Percentiles rank a stretch among this genome's conserved stretches.
Conservation (phyloP, 768 basidiomycete genomes). For the Boletus vinaceobasis region DNA sequence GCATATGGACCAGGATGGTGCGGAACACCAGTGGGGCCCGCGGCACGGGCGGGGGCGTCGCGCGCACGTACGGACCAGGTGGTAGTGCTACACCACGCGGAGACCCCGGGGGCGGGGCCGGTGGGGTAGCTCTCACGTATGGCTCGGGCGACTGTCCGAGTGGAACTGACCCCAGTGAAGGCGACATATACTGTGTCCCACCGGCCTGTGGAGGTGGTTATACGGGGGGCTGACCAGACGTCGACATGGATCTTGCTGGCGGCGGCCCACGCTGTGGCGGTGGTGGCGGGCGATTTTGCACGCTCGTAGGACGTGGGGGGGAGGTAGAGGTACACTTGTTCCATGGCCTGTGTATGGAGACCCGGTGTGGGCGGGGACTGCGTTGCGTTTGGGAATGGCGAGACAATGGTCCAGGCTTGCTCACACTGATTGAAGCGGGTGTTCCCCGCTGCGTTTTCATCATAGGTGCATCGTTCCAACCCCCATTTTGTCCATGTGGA, state of each 20-base stretch:
- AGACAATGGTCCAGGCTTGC: conserved; percentile 73
- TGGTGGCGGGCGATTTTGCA: conserved; percentile 43
- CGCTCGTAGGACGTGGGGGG: conserved; percentile 54
- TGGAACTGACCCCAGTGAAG: conserved; percentile 24
- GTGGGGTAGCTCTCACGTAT: conserved; percentile 41
- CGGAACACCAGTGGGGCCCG: conserved; percentile 23
- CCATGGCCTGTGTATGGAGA: conserved; percentile 45
- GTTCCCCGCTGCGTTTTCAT: conserved; percentile 45
- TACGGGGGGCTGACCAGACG: conserved; percentile 36
- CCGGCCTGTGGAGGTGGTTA: conserved; percentile 38
- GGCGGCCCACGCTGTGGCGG: conserved; percentile 40
- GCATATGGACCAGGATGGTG: conserved; percentile 31
- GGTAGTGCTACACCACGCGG: conserved; percentile 30
- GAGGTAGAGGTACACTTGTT: conserved; percentile 31
- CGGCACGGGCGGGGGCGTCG: conserved; percentile 40
- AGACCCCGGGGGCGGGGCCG: conserved; percentile 34
- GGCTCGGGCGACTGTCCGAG: conserved; percentile 33
- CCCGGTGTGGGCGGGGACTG: conserved; percentile 44
- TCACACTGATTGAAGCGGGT: conserved; percentile 44
- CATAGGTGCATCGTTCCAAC: conserved; percentile 89
- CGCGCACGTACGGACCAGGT: conserved; percentile 34
- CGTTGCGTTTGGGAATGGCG: conserved; percentile 82
- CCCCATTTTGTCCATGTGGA: conserved; percentile 66
- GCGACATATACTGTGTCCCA: conserved; percentile 30
- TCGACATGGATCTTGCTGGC: conserved; percentile 25